These are phyloP conservation scores for Cordyceps pruinosa DNA, from an alignment of 2,329 filamentous ascomycete species.

Conservation along the genomic window DNA sequence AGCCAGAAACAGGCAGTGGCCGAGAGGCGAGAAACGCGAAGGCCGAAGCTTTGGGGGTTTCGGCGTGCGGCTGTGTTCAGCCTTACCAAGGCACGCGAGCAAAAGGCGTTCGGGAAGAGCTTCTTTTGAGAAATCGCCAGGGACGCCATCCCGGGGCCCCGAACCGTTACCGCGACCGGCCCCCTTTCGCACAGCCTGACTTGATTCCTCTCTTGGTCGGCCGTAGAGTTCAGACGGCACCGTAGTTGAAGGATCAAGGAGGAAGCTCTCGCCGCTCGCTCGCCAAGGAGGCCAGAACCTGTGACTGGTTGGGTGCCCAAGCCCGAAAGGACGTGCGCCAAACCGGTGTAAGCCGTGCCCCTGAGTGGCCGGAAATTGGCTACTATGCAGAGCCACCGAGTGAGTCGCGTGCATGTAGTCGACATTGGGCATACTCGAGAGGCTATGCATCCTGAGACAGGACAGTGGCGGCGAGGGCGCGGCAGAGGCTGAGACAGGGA, in stretches of 20 bases:
- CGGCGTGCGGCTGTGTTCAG: background rate
- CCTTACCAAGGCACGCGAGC: background rate
- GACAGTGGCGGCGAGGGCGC: background rate
- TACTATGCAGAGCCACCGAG: background rate
- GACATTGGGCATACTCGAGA: background rate
- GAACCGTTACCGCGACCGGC: background rate
- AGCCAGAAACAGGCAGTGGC: background rate
- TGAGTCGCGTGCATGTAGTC: background rate
- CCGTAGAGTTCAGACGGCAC: background rate
- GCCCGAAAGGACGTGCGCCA: background rate
- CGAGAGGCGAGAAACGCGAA: background rate
- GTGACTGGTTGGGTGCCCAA: background rate
- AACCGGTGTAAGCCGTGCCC: background rate
- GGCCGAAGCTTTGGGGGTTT: background rate
- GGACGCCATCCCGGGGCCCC: constrained; percentile 3
- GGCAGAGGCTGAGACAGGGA: background rate
- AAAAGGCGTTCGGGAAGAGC: background rate
- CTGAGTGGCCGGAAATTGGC: background rate
- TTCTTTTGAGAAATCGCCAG: background rate
- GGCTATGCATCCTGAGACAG: background rate
- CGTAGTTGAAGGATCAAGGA: background rate
- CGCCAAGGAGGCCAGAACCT: background rate
- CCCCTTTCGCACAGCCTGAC: background rate
- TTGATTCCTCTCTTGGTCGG: background rate
- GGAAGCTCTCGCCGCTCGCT: background rate